Base-by-base conservation (phyloP, 352 stramenopile species). In the Phytophthora megakarya region DNA sequence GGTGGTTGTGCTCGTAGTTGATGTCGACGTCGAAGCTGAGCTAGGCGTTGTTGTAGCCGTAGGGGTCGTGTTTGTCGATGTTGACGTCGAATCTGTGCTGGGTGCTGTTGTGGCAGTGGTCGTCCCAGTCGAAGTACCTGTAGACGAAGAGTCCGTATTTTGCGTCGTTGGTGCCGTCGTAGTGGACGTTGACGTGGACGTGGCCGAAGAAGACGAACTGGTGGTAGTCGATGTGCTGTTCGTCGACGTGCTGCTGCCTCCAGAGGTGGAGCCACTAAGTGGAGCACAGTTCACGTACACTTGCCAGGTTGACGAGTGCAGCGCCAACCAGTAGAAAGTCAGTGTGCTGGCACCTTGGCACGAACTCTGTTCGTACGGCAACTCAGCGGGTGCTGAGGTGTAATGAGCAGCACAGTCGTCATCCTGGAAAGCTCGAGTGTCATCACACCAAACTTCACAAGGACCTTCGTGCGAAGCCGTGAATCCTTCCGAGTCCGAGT, bases 381-480 rank as follows among this genome's bases (percentile, higher is more conserved):
- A 18, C 38, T 72, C 47, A 21, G 71, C 62, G 0, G 70, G 63
- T 3, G 58, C 66, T 11, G 50, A 67, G 11, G 70, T 72, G 52
- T 78, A 75, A 51, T 78, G 64, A 0, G 48, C 51, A 5, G 71
- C 50, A 26, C 73, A 82, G 67, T 82, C 70, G 25, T 75, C 61
- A 57, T 79, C 70, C 21, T 79, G 62, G 42, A 72, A 75, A n/a
- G 72, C 73, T 4, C 65, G 59, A 13, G 54, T 65, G 45, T 78
- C 70, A 56, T 81, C 70, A 49, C 73, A 82, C 70, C 73, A 82
- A 42, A 82, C 55, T 42, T 82, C 73, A 13, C 73, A 82, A 1
- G 73, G 73, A 18, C 73, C 70, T 56, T 77, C 71, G 63, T 78
- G 71, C 3, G 67, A 73, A 15, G 67, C 57, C 1, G 63, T 74